These are phyloP conservation scores for Pseudogymnoascus sp. DNA, from an alignment of 2,329 filamentous ascomycete genomes.

Conservation along the genomic window DNA sequence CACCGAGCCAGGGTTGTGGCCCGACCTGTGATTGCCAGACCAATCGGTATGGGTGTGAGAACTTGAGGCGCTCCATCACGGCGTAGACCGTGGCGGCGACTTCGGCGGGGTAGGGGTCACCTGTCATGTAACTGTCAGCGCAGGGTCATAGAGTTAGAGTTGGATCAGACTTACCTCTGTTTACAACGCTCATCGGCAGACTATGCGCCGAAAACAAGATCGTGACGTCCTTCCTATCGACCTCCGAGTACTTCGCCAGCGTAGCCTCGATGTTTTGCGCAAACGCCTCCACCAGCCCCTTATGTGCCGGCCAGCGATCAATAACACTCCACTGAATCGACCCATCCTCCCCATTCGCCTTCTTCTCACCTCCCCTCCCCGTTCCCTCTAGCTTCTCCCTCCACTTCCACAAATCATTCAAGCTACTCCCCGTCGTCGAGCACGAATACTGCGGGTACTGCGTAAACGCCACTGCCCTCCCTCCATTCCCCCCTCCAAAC, in stretches of 20 bases:
- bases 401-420: slow-evolving; percentile 99
- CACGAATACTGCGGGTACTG: slow-evolving; percentile 99
- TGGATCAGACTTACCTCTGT: slow-evolving; percentile 55
- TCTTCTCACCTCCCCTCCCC: slow-evolving; percentile 33
- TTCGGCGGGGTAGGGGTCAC: slow-evolving; percentile 91
- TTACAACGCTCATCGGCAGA: slow-evolving; percentile 94
- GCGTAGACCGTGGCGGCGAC: slow-evolving; percentile 93
- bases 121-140: slow-evolving; percentile 34
- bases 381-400: slow-evolving; percentile 79
- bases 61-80: slow-evolving; percentile 85
- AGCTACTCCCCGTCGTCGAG: slow-evolving; percentile 88
- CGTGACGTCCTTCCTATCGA: slow-evolving; percentile 70
- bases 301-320: slow-evolving; percentile 91
- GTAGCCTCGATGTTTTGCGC: slow-evolving; percentile 85
- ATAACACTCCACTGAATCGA: slow-evolving; percentile 94
- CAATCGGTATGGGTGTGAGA: slow-evolving; percentile 83
- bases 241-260: slow-evolving; percentile 73
- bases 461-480: slow-evolving; percentile 90
- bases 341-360: slow-evolving; percentile 44
- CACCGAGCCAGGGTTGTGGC: slow-evolving; percentile 88
- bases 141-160: slow-evolving; percentile 9
- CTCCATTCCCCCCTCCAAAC: slow-evolving; percentile 82
- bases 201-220: slow-evolving; percentile 93
- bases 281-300: slow-evolving; percentile 83
- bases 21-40: slow-evolving; percentile 99